Percentiles rank a stretch among this genome's conserved stretches.
Evolutionary conservation across 2,329 filamentous ascomycete genomes (phyloP).

Genomic region (Colletotrichum aenigma): DNA sequence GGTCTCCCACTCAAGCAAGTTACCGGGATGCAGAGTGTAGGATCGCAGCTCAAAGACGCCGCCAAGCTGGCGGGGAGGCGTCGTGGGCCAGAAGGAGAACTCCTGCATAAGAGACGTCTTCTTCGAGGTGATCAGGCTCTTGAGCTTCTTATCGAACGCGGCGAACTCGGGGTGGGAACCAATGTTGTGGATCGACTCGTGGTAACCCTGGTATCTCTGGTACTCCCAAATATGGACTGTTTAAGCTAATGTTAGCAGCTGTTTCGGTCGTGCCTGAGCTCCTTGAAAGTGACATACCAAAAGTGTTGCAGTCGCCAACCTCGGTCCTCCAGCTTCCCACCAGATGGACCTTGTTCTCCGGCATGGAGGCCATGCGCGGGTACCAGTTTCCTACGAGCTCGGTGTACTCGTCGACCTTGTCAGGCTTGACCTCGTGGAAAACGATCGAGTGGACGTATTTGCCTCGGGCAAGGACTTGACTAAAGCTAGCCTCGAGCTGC

Average conservation of each 20-base stretch:
- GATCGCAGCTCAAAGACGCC: conserved; percentile 96
- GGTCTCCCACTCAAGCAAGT: conserved; percentile 97
- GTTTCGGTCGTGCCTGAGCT: background rate
- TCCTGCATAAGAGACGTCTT: conserved; percentile 96
- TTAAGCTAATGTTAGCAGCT: conserved; percentile 4
- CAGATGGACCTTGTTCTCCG: conserved; percentile 92
- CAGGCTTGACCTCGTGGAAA: conserved; percentile 93
- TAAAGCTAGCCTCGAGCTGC: conserved; percentile 96
- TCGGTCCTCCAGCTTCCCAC: conserved; percentile 99
- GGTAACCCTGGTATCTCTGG: conserved; percentile 94
- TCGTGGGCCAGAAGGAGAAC: conserved; percentile 99
- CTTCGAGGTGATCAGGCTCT: conserved; percentile 83
- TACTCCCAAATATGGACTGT: conserved; percentile 99
- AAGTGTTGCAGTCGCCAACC: conserved; percentile 95
- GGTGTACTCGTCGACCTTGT: conserved; percentile 94
- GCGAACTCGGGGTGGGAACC: conserved; percentile 82
- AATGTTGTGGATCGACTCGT: conserved; percentile 87
- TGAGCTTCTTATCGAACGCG: conserved; percentile 84
- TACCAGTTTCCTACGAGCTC: conserved; percentile 91
- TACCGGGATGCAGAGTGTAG: conserved; percentile 94
- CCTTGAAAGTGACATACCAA: conserved; percentile 65
- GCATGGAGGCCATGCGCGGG: conserved; percentile 81
- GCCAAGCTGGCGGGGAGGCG: conserved; percentile 84
- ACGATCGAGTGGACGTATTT: conserved; percentile 99
- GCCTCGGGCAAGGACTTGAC: conserved; percentile 89